Evolutionary conservation across 2,329 filamentous ascomycete species (phyloP), one percentile per base, ranked within the genome.

Genomic region (Microsporum canis): DNA sequence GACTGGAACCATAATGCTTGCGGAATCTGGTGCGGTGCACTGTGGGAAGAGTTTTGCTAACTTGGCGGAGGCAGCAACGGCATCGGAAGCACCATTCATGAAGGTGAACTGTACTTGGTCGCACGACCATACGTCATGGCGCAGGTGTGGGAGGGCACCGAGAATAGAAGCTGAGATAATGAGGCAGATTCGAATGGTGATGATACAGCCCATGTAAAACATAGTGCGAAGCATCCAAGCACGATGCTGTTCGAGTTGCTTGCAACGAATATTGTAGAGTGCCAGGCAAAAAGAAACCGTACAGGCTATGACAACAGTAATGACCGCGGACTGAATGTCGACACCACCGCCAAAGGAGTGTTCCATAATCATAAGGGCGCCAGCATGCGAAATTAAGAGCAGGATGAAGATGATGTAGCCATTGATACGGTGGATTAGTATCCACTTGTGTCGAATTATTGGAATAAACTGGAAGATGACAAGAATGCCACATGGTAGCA

Each of bases 211-310:
- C 61, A 70, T 62, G 57, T 79, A 78, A 43, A 79, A 72, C 79
- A 79, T 80, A 5, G 79, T 75, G 27, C 84, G 70, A 34, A 86
- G 66, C 83, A 86, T 86, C 83, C 83, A 86, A 2, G 81, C 81
- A 1, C 84, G 77, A 63, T 86, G 84, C 66, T 85, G 79, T 36
- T 85, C 82, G 57, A 88, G 82, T 66, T 85, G 83, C 1, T 85
- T 70, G 1, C 75, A 72, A 68, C 82, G 84, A 69, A 86, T 79
- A 63, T 84, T 84, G 68, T 79, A 73, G 34, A 82, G 73, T 1
- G 71, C 77, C 0, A 82, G 66, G 0, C 77, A 59, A 0, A 57
- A 57, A 17, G 43, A 57, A 14, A 62, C 43, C n/a, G 45, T 62
- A 43, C 56, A 58, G 5, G 55, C 41, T 17, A 45, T 49, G 17